Evolutionary conservation across 495 filamentous ascomycete genomes (phyloP).

Genomic region (Aspergillus heteromorphus): DNA sequence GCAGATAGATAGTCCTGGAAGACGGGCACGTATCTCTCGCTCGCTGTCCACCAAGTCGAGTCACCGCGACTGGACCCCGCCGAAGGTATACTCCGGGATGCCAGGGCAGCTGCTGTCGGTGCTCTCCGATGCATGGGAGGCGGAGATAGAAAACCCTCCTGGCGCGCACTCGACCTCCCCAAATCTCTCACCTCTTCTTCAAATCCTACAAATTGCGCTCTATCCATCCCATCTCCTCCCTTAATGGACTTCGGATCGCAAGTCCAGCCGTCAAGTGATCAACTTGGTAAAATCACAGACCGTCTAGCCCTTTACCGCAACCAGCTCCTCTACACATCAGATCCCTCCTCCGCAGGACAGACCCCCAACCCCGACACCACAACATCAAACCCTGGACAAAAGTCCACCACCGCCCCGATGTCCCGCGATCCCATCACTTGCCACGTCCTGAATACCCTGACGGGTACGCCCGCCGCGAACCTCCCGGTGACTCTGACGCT

Average conservation of each 20-base stretch:
- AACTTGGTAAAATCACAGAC: conserved; percentile 26
- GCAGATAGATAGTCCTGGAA: no score
- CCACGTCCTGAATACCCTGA: conserved; percentile 66
- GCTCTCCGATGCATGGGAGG: conserved; percentile 31
- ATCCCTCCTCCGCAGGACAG: conserved; percentile 14
- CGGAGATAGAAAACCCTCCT: conserved; percentile 24
- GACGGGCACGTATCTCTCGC: no score
- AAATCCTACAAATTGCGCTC: background rate
- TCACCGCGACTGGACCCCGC: conserved; percentile 5
- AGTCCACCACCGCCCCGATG: conserved; percentile 57
- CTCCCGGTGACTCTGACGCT: conserved; percentile 54
- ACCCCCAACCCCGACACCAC: conserved; percentile 13
- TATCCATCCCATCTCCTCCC: conserved; percentile 2
- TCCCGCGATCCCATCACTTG: conserved; percentile 73
- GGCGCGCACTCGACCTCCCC: background rate
- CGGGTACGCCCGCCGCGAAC: conserved; percentile 57
- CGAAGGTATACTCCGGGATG: conserved; percentile 33
- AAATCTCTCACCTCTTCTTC: conserved; percentile 1
- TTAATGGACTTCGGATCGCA: conserved; percentile 25
- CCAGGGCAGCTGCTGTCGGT: conserved; percentile 28
- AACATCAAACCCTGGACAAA: conserved; percentile 25
- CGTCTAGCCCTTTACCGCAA: conserved; percentile 37
- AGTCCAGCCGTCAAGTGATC: conserved; percentile 10
- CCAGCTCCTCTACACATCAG: conserved; percentile 24
- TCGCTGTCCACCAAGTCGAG: no score